Conservation (phyloP, 73 alveolate species). For the Paramecium primaurelia region DNA sequence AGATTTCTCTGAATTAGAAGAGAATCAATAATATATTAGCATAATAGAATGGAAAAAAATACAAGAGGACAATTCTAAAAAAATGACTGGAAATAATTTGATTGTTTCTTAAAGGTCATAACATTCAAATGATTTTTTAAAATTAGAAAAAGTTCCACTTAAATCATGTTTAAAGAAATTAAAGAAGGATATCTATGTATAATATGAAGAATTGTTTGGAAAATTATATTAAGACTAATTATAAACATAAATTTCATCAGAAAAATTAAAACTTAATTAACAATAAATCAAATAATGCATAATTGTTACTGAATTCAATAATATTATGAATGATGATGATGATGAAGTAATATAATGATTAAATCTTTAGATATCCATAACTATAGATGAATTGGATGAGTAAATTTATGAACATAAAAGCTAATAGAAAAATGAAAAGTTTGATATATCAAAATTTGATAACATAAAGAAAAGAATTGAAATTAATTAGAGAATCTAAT, state of each 20-base stretch:
- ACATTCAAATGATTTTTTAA: not conserved
- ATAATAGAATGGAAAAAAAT: not conserved
- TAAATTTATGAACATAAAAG: not conserved
- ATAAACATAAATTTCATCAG: not conserved
- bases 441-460: not conserved
- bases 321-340: not conserved
- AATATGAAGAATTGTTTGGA: not conserved
- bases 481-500: not conserved
- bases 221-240: not conserved
- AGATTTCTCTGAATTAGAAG: not conserved
- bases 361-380: not conserved
- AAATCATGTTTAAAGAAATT: not conserved
- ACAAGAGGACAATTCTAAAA: not conserved
- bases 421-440: not conserved
- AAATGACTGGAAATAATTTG: not conserved
- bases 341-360: not conserved
- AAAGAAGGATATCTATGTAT: not conserved
- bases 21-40: not conserved
- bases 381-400: not conserved
- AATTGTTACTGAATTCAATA: not conserved
- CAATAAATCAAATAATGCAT: not conserved
- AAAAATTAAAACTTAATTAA: not conserved
- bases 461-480: not conserved
- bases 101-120: not conserved
- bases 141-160: not conserved